Conservation (phyloP, 2,329 filamentous ascomycete genomes). For the Fusarium guadeloupense region DNA sequence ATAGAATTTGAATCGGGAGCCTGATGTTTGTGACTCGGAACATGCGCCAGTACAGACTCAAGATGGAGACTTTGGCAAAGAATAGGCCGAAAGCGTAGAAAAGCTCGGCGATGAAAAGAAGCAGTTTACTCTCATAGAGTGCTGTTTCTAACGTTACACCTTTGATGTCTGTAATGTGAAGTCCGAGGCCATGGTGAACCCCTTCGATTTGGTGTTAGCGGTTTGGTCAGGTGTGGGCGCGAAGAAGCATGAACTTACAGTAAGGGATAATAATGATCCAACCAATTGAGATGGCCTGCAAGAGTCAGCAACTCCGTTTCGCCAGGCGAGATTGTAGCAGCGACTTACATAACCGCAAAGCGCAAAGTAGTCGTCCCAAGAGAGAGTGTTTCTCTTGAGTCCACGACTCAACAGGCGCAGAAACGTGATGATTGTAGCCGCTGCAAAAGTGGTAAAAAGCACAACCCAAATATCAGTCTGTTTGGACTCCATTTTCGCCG, state of each 20-base stretch:
- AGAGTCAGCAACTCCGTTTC: background rate
- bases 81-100: constrained; percentile 43
- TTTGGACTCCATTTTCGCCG: constrained; percentile 14
- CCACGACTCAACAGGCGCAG: constrained; percentile 30
- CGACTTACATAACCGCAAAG: constrained; percentile 27
- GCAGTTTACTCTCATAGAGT: constrained; percentile 3
- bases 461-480: constrained; percentile 27
- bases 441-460: constrained; percentile 29
- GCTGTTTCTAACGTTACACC: background rate
- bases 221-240: background rate
- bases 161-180: constrained; percentile 23
- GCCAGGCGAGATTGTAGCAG: background rate
- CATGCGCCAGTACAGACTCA: constrained; percentile 47
- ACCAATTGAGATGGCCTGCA: constrained; percentile 19
- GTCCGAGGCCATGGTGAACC: constrained; percentile 25
- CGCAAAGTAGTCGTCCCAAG: constrained; percentile 38
- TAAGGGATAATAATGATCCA: constrained; percentile 32
- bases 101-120: constrained; percentile 40
- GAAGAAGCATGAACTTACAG: constrained; percentile 27
- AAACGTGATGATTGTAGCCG: constrained; percentile 25
- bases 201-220: constrained; percentile 16
- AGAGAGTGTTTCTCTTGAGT: constrained; percentile 21
- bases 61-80: constrained; percentile 43
- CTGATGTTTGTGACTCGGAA: constrained; percentile 40
- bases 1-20: constrained; percentile 42